Percentiles rank a stretch among this genome's conserved stretches.
Conservation (phyloP, 1,284 basidiomycete species). For the Trichosporon sp. region DNA sequence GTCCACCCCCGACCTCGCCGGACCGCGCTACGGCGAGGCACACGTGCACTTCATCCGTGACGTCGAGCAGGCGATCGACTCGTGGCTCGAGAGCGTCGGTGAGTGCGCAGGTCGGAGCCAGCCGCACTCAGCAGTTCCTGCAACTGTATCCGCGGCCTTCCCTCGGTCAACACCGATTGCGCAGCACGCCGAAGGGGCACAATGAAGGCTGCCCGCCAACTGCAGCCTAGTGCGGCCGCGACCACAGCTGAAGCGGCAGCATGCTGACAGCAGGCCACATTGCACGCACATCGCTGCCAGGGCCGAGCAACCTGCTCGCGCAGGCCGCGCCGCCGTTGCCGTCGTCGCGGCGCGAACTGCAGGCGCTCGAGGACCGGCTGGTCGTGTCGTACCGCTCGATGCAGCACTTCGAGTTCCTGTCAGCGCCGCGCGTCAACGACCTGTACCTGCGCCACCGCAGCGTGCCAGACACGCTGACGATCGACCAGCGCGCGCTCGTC, state of each 20-base stretch:
- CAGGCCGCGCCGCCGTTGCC: conserved; percentile 10
- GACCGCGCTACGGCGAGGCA: conserved; percentile 13
- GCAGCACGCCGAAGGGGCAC: background rate
- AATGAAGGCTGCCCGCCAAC: no score
- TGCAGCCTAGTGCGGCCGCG: background rate
- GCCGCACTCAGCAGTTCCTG: no score
- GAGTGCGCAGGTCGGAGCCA: no score
- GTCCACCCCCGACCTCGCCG: conserved; percentile 7
- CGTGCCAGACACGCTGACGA: conserved; percentile 22
- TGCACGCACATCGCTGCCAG: conserved; percentile 15
- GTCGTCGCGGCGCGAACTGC: background rate
- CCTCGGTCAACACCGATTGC: no score
- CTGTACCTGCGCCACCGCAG: conserved; percentile 25
- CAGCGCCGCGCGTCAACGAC: conserved; percentile 7
- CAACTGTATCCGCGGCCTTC: no score
- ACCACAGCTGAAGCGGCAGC: background rate
- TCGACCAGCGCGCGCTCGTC: conserved; percentile 28
- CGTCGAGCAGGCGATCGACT: conserved; percentile 20
- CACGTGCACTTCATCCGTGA: conserved; percentile 21
- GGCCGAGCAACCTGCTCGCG: conserved; percentile 6
- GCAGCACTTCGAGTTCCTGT: conserved; percentile 21
- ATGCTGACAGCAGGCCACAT: conserved; percentile 16
- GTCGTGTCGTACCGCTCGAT: conserved; percentile 14
- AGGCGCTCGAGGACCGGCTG: conserved; percentile 18
- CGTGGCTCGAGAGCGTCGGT: conserved; percentile 21